phyloP scores from a whole-genome alignment of 768 basidiomycete species.

The Suillus clintonianus region DNA sequence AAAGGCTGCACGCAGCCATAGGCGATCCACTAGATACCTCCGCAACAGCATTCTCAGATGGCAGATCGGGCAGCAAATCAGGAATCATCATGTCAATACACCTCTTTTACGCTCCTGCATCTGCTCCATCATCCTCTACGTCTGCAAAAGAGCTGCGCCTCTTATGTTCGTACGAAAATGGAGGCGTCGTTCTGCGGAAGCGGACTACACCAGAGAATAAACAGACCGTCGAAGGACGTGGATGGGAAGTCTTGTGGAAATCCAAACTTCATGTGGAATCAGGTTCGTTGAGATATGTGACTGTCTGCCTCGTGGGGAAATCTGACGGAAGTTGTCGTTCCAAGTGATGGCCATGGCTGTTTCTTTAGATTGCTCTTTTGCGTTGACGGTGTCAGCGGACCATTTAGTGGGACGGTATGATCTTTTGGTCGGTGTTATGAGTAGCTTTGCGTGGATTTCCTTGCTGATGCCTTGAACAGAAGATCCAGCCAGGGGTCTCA shows the following conservation, averaged over 20 bases:
- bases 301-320: background rate
- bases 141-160: conserved; percentile 52
- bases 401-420: conserved; percentile 72
- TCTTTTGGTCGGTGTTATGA: conserved; percentile 42
- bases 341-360: conserved; percentile 53
- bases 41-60: conserved; percentile 33
- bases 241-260: conserved; percentile 75
- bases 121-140: conserved; percentile 33
- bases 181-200: conserved; percentile 71
- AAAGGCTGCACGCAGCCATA: conserved; percentile 82
- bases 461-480: background rate
- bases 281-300: conserved; percentile 41
- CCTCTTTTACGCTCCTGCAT: conserved; percentile 45
- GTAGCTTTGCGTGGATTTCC: conserved; percentile 1
- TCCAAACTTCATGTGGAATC: conserved; percentile 71
- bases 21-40: conserved; percentile 53
- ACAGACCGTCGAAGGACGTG: conserved; percentile 61
- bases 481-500: conserved; percentile 12
- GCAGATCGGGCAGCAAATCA: conserved; percentile 54
- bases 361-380: conserved; percentile 55
- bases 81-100: conserved; percentile 92
- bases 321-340: background rate
- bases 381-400: conserved; percentile 85
- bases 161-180: conserved; percentile 83
- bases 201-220: conserved; percentile 41